Evolutionary conservation across 2,329 filamentous ascomycete genomes (phyloP).

Genomic region (Diaporthe capsici): DNA sequence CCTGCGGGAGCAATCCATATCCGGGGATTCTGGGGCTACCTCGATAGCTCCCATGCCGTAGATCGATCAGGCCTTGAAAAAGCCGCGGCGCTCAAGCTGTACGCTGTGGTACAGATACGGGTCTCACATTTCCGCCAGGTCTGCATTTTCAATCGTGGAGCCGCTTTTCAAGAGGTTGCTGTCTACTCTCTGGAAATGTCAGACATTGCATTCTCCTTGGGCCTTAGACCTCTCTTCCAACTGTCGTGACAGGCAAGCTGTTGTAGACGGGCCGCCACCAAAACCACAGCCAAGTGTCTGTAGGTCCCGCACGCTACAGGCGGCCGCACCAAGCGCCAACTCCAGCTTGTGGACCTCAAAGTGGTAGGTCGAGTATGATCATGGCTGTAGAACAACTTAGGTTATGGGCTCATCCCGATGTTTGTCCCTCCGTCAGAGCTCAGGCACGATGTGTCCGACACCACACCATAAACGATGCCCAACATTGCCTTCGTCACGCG

Average conservation of each 20-base stretch:
- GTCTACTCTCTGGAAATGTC: not conserved
- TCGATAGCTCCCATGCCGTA: slow-evolving; percentile 72
- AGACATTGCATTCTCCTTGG: not conserved
- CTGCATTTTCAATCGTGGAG: not conserved
- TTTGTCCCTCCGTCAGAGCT: not conserved
- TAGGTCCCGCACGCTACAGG: not conserved
- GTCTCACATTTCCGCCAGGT: slow-evolving; percentile 62
- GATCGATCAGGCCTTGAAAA: slow-evolving; percentile 72
- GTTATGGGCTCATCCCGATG: not conserved
- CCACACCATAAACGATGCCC: too few species aligned
- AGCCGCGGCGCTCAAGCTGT: slow-evolving; percentile 69
- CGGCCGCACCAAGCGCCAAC: too few species aligned
- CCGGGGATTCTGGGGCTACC: slow-evolving; percentile 70
- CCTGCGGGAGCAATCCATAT: slow-evolving; percentile 56
- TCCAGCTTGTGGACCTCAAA: too few species aligned
- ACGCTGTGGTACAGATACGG: slow-evolving; percentile 77
- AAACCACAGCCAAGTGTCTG: slow-evolving; percentile 7
- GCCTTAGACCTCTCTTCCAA: not conserved
- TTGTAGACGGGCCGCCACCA: not conserved
- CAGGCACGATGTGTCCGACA: not conserved
- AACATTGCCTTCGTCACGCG: not conserved
- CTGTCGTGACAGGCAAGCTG: not conserved
- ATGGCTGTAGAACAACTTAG: too few species aligned
- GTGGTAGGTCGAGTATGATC: not conserved
- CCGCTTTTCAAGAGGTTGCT: too few species aligned